Conservation (phyloP, 345 rosid species). For the Pistacia atlantica region DNA sequence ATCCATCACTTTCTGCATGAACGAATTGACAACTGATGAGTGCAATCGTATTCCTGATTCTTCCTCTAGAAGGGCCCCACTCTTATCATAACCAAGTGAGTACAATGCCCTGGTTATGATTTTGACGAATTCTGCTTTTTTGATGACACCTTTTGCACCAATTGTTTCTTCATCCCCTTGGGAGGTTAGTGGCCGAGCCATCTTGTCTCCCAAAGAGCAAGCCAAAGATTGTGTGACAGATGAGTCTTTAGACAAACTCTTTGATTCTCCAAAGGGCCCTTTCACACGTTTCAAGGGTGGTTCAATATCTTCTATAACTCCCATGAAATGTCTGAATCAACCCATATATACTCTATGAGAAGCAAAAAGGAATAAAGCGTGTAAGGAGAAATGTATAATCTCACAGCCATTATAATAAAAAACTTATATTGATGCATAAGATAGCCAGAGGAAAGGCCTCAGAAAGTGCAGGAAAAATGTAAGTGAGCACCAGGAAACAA, state of each 20-base stretch:
- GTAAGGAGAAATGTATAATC: not conserved
- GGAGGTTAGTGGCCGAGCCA: conserved; percentile 72
- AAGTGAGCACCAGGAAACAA: conserved; percentile 1
- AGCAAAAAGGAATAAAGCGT: not conserved
- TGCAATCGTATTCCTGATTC: conserved; percentile 67
- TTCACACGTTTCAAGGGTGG: conserved; percentile 68
- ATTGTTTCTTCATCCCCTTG: conserved; percentile 57
- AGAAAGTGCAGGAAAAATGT: not conserved
- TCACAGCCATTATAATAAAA: not conserved
- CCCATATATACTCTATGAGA: conserved; percentile 45
- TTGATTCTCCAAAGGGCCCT: conserved; percentile 41
- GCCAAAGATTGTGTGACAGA: conserved; percentile 34
- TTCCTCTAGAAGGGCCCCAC: conserved; percentile 66
- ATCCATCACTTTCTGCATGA: conserved; percentile 58
- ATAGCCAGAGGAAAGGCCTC: not conserved
- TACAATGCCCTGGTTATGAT: conserved; percentile 63
- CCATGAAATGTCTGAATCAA: conserved; percentile 68
- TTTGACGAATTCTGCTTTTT: conserved; percentile 57
- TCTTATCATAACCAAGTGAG: conserved; percentile 69
- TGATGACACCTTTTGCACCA: conserved; percentile 64
- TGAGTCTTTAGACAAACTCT: conserved; percentile 39
- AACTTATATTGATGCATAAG: not conserved
- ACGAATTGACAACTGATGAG: conserved; percentile 44
- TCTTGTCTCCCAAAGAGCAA: conserved; percentile 61
- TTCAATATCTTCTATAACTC: conserved; percentile 70